A percentile compares a stretch with the other conserved stretches of the same genome.
These are phyloP conservation scores for Solanum phureja DNA, from an alignment of 257 asterid species.

Conservation along the genomic window DNA sequence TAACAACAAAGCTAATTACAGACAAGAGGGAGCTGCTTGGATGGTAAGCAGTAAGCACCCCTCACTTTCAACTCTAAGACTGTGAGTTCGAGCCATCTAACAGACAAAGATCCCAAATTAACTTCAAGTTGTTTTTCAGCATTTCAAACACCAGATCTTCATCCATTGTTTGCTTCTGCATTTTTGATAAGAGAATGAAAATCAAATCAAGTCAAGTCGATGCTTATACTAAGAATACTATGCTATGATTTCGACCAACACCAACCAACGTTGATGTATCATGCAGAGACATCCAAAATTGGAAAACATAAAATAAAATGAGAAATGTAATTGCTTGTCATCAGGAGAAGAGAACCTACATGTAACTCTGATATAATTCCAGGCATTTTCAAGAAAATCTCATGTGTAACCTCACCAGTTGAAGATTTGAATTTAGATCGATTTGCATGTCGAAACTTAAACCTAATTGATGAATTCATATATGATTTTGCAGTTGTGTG, in stretches of 20 bases:
- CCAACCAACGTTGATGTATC: background rate
- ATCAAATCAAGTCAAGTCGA: background rate
- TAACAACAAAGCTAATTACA: background rate
- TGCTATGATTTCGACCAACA: background rate
- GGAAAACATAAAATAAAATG: background rate
- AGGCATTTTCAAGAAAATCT: constrained; percentile 26
- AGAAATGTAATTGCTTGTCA: background rate
- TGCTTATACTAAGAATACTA: background rate
- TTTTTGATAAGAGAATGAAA: background rate
- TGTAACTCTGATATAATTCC: constrained; percentile 19
- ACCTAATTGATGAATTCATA: constrained; percentile 24
- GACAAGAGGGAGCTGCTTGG: background rate
- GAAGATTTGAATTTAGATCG: constrained; percentile 39
- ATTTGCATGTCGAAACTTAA: constrained; percentile 36
- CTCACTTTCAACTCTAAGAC: background rate
- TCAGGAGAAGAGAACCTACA: constrained; percentile 15
- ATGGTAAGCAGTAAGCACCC: background rate
- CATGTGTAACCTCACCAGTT: constrained; percentile 34
- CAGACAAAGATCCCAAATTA: constrained; percentile 32
- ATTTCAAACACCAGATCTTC: constrained; percentile 14
- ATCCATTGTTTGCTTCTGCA: constrained; percentile 23
- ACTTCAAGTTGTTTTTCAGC: constrained; percentile 26
- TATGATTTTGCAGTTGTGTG: constrained; percentile 26
- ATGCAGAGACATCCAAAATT: background rate
- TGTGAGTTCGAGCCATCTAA: background rate